Evolutionary conservation across 2,329 filamentous ascomycete genomes (phyloP).

Genomic region (Talaromyces sp.): DNA sequence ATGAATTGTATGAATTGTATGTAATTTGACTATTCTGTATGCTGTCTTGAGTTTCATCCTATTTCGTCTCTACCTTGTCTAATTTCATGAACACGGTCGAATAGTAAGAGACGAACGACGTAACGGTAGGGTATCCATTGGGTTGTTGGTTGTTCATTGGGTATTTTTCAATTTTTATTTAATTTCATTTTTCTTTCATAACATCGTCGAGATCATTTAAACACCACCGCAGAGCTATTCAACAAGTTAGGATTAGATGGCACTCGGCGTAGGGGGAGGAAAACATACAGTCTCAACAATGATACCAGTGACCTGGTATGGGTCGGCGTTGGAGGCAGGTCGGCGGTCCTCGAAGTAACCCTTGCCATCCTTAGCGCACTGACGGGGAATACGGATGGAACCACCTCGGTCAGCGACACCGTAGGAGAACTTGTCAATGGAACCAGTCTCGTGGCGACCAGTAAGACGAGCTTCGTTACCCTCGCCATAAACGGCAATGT

Average conservation of each 20-base stretch:
- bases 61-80: conserved; percentile 12
- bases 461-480: conserved; percentile 94
- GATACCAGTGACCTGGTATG: conserved; percentile 79
- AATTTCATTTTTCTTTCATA: conserved; percentile 9
- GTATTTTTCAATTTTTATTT: conserved; percentile 8
- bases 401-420: conserved; percentile 95
- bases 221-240: conserved; percentile 40
- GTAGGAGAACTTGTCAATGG: conserved; percentile 88
- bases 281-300: conserved; percentile 64
- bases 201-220: conserved; percentile 39
- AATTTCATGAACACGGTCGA: conserved; percentile 10
- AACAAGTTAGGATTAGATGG: background rate
- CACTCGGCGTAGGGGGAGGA: too few species aligned
- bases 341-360: conserved; percentile 90
- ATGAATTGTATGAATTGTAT: conserved; percentile 9
- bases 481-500: conserved; percentile 91
- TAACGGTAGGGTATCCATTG: conserved; percentile 12
- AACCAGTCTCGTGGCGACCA: conserved; percentile 88
- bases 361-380: conserved; percentile 79
- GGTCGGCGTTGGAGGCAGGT: conserved; percentile 80
- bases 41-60: conserved; percentile 7
- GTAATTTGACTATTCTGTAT: conserved; percentile 9
- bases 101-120: conserved; percentile 1
- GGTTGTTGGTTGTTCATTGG: conserved; percentile 1
- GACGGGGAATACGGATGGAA: conserved; percentile 86